Base-by-base conservation (phyloP, 805 yeast genomes). In the Saccharomycopsis synnaedendra region DNA sequence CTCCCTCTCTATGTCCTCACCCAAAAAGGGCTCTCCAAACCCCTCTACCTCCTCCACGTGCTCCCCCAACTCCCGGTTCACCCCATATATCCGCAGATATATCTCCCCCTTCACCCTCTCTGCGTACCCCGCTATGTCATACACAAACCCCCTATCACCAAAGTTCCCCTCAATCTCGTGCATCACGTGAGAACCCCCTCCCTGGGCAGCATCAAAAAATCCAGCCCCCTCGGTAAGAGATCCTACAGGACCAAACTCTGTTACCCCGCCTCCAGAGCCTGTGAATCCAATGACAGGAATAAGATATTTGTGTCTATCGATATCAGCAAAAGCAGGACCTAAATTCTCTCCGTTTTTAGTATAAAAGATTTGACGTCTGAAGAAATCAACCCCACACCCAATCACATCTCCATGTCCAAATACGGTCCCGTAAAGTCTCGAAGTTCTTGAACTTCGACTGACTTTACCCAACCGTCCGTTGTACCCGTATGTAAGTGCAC, bases 341-440 rank as follows among this genome's bases (percentile, higher is more conserved):
- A 78, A 58, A 38, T 62, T 65, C 3, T 84, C 70, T 1, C 96
- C 97, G 63, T 89, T 88, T 60, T 84, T 81, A 0, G 96, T 88
- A 54, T 77, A 76, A 56, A 88, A 89, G 2, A 86, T 71, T 0
- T 78, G 64, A 39, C 76, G 72, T 39, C 74, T 75, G 10, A 73
- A 67, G 56, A 76, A 82, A 64, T 88, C 82, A 29, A 87, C 71
- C 4, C 96, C 96, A 62, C 89, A 82, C 0, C 97, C 97, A 53
- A 89, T 71, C 3, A 75, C 68, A 61, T 87, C 96, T 28, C 72
- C 72, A 35, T 64, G 58, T 0, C 79, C 75, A 60, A 74, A 80
- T 32, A 60, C 64, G 39, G 72, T 69, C 1, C 69, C 69, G 44
- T 65, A 70, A 29, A 62, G 66, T 10, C 67, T 62, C 3, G 66